These are phyloP conservation scores for Microthyrium microscopicum DNA, from an alignment of 2,329 filamentous ascomycete genomes.

Conservation along the genomic window DNA sequence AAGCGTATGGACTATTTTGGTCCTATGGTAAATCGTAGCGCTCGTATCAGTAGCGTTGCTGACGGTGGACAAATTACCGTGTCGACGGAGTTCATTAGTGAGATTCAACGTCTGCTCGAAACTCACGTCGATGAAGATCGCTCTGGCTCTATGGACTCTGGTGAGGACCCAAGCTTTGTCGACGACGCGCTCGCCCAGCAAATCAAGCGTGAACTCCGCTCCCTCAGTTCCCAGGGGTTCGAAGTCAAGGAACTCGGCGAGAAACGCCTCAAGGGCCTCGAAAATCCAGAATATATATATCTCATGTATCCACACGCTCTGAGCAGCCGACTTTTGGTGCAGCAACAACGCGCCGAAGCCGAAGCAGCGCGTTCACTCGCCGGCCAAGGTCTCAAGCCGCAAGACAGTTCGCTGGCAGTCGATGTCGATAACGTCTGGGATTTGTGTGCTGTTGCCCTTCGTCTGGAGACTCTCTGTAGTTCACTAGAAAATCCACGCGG, in stretches of 20 bases:
- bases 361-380: conserved; percentile 24
- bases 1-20: conserved; percentile 99
- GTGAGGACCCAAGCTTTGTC: conserved; percentile 57
- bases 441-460: conserved; percentile 74
- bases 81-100: conserved; percentile 89
- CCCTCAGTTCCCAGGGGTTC: conserved; percentile 80
- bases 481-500: conserved; percentile 57
- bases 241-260: conserved; percentile 95
- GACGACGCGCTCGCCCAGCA: conserved; percentile 59
- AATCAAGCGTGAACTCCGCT: conserved; percentile 75
- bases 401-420: conserved; percentile 53
- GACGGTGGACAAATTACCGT: conserved; percentile 96
- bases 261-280: conserved; percentile 85
- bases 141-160: conserved; percentile 48
- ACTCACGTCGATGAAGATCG: conserved; percentile 76
- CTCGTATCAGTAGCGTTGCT: conserved; percentile 83
- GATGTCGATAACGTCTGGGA: conserved; percentile 77
- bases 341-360: conserved; percentile 36
- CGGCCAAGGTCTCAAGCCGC: conserved; percentile 41
- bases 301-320: conserved; percentile 86
- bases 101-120: conserved; percentile 82
- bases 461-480: conserved; percentile 86
- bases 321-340: conserved; percentile 59
- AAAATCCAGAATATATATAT: conserved; percentile 93
- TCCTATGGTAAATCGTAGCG: conserved; percentile 95